Percentiles rank a stretch among this genome's conserved stretches.
Conservation (phyloP, 345 rosid genomes). For the Eucalyptus melliodora region DNA sequence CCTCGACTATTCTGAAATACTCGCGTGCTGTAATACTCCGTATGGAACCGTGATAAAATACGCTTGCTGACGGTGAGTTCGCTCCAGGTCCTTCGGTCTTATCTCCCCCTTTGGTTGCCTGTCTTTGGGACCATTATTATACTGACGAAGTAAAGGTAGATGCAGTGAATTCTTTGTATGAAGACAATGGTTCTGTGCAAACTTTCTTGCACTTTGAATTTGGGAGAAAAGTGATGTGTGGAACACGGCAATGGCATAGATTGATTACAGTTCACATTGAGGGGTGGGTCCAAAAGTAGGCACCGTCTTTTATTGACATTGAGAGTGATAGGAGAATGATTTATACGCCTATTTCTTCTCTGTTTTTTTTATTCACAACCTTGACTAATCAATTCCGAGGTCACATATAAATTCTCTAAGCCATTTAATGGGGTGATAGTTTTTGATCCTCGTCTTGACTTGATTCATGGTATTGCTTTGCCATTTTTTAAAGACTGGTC, state of each 20-base stretch:
- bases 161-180: background rate
- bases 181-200: background rate
- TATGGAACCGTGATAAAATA: background rate
- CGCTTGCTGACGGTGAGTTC: background rate
- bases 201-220: constrained; percentile 4
- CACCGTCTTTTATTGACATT: constrained; percentile 33
- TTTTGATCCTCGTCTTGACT: background rate
- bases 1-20: background rate
- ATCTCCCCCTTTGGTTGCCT: background rate
- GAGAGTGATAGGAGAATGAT: background rate
- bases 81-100: background rate
- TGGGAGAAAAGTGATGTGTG: constrained; percentile 1
- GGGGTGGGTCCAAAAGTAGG: constrained; percentile 36
- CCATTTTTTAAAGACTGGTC: background rate
- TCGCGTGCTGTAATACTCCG: background rate
- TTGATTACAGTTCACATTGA: background rate
- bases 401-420: background rate
- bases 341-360: background rate
- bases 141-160: background rate
- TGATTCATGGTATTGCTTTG: background rate
- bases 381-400: background rate
- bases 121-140: background rate
- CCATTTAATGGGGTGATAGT: background rate
- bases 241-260: constrained; percentile 15
- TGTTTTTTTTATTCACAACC: background rate